Evolutionary conservation across 2,329 filamentous ascomycete genomes (phyloP), one percentile per base, ranked within the genome.

Genomic region (Fusarium bactridioides): DNA sequence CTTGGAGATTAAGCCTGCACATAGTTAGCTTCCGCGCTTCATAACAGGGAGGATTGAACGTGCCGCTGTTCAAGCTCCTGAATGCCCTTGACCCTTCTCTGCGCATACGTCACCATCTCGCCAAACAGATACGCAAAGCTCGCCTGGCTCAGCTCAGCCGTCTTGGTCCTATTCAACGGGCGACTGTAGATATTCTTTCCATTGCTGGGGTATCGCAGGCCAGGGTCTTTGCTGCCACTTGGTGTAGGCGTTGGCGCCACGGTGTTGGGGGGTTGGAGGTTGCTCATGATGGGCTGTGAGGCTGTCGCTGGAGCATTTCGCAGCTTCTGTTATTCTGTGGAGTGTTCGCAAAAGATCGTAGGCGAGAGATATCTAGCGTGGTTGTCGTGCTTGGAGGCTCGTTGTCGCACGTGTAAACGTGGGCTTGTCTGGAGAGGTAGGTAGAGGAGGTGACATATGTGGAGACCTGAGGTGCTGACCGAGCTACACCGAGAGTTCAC

Each of bases 171-270:
- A 83, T 98, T 98, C 69, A 98, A 87, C 70, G 97, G 94, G 61
- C 96, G 90, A 86, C 98, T 94, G 86, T 98, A 99, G 85, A 99
- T 98, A 73, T 94, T 97, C 85, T 98, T 98, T 85, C 94, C 94
- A 82, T 91, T 97, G 63, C 93, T 93, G 53, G 96, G 95, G 79
- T 97, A 94, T 75, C 94, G 93, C 70, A 99, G 91, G 31, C 93
- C 91, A 38, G 87, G 81, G 73, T 87, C 86, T 79, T 86, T 85
- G 74, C 41, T 61, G 44, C 69, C 50, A 37, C 83, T 82, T 66
- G 65, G 59, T 6, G 64, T 48, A 40, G 64, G 43, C 31, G 83
- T 80, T 31, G 82, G 77, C 72, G 86, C 83, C 72, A 85, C 80
- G 69, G 82, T 79, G 64, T 35, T 64, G 16, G 66, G 45, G 11